Conservation (phyloP, 345 rosid genomes). For the Eutrema japonicum region DNA sequence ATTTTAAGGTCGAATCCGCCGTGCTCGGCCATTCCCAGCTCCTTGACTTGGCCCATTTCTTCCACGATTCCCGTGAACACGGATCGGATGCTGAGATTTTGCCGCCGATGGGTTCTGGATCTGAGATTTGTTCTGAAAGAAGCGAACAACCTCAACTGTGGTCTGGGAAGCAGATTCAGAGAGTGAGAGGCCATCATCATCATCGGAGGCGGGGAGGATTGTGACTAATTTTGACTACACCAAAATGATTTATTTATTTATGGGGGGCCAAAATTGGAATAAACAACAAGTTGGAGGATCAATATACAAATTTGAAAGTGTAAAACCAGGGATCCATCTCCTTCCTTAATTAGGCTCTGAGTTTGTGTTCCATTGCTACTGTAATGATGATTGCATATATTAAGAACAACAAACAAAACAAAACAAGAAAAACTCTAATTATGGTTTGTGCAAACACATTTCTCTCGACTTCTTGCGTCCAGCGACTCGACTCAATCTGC, state of each 20-base stretch:
- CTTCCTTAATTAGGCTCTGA: too few relatives aligned
- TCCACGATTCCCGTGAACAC: constrained; percentile 92
- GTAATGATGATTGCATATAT: too few relatives aligned
- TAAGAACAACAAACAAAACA: too few relatives aligned
- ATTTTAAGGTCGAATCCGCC: constrained; percentile 76
- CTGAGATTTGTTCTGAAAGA: constrained; percentile 32
- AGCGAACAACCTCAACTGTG: constrained; percentile 18
- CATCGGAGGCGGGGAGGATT: background rate
- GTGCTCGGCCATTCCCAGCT: constrained; percentile 53
- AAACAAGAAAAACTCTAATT: constrained; percentile 7
- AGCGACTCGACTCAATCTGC: constrained; percentile 61
- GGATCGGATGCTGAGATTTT: constrained; percentile 44
- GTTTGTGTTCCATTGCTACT: too few relatives aligned
- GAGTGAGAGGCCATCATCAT: constrained; percentile 37
- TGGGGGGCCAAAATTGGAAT: background rate
- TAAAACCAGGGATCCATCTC: too few relatives aligned
- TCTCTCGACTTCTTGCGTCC: constrained; percentile 50
- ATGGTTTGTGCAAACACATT: constrained; percentile 50
- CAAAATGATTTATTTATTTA: too few relatives aligned
- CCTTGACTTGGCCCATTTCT: constrained; percentile 72
- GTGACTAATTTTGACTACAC: too few relatives aligned
- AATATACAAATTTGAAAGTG: background rate
- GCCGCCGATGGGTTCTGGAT: constrained; percentile 29
- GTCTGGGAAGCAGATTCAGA: constrained; percentile 35
- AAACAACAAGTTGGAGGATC: background rate